Evolutionary conservation across 2,329 filamentous ascomycete genomes (phyloP).

Genomic region (Paecilomyces formosus): DNA sequence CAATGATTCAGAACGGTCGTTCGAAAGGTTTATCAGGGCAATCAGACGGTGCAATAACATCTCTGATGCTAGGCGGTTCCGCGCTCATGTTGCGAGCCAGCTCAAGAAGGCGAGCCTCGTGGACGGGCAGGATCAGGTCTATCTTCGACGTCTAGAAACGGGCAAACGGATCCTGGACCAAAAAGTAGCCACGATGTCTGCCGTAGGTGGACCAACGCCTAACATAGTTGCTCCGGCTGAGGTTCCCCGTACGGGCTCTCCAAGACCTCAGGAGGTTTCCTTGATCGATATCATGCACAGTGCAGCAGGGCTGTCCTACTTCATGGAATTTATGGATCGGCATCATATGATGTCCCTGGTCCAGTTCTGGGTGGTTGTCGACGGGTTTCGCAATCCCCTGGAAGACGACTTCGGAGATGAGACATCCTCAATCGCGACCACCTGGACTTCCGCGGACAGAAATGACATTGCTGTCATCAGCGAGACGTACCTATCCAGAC

Average conservation of each 20-base stretch:
- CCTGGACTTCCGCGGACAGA: constrained; percentile 78
- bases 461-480: constrained; percentile 86
- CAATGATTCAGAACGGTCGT: constrained; percentile 81
- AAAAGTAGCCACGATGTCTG: constrained; percentile 72
- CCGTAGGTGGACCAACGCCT: constrained; percentile 48
- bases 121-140: constrained; percentile 75
- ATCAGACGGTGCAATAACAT: constrained; percentile 85
- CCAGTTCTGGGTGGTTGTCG: constrained; percentile 97
- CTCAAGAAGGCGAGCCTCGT: constrained; percentile 74
- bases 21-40: constrained; percentile 86
- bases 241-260: constrained; percentile 35
- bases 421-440: constrained; percentile 52
- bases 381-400: constrained; percentile 88
- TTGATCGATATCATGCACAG: constrained; percentile 83
- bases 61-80: constrained; percentile 84
- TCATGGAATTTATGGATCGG: constrained; percentile 99
- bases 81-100: constrained; percentile 87
- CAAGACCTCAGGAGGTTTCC: constrained; percentile 65
- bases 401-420: constrained; percentile 77
- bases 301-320: constrained; percentile 86
- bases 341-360: constrained; percentile 79
- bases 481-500: constrained; percentile 75
- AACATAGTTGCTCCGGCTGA: constrained; percentile 19
- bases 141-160: constrained; percentile 82
- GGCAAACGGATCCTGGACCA: constrained; percentile 85